phyloP scores from a whole-genome alignment of 108 stramenopile genomes.

The Conticribra guillardii region DNA sequence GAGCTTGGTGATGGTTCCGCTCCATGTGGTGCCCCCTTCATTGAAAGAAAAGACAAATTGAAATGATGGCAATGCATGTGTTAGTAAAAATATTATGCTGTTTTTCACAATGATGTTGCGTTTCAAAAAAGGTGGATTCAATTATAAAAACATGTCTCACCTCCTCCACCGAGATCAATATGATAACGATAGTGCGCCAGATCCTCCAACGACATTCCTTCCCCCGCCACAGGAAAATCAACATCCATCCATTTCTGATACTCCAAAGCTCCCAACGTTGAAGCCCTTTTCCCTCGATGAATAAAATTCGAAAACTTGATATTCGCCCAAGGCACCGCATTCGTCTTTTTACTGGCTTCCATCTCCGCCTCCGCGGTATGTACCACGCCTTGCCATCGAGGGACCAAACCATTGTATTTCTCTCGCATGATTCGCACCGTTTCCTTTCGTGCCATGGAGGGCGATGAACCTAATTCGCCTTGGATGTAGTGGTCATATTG shows the following conservation, averaged over 20 bases:
- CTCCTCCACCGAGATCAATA: conserved; percentile 38
- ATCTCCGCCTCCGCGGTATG: conserved; percentile 28
- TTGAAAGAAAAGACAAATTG: not conserved
- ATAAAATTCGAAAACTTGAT: conserved; percentile 29
- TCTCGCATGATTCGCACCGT: not conserved
- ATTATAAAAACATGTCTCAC: no score
- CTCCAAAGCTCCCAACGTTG: conserved; percentile 6
- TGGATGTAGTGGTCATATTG: not conserved
- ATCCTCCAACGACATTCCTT: conserved; percentile 14
- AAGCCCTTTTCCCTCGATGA: not conserved
- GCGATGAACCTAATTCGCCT: not conserved
- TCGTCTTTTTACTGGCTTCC: not conserved
- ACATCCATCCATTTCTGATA: conserved; percentile 23
- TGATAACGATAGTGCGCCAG: conserved; percentile 28
- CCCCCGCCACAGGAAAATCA: conserved; percentile 23
- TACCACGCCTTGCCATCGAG: conserved; percentile 37
- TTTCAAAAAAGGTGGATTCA: no score
- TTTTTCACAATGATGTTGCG: no score
- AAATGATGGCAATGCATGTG: not conserved
- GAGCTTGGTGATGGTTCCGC: conserved; percentile 37
- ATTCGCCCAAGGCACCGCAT: conserved; percentile 16
- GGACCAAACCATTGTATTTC: conserved; percentile 12
- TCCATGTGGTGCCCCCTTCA: conserved; percentile 36
- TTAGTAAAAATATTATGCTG: not conserved
- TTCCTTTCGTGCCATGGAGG: not conserved